phyloP scores from a whole-genome alignment of 805 yeast species.

The Myxozyma geophila region DNA sequence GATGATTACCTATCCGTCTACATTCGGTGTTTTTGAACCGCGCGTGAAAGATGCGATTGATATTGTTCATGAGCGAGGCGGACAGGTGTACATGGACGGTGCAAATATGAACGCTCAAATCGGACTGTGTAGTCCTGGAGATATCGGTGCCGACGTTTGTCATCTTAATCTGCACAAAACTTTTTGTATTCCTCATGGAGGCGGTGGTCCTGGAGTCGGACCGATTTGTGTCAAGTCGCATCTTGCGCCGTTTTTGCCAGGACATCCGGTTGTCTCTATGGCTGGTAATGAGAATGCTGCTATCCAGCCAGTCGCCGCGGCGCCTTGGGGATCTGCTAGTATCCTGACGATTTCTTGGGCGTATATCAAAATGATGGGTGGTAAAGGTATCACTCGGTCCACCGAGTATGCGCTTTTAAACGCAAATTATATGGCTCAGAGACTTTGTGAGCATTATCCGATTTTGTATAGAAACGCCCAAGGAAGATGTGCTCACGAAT shows the following conservation, averaged over 20 bases:
- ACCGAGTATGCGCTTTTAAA: conserved; percentile 89
- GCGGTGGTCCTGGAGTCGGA: conserved; percentile 99
- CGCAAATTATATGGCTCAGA: conserved; percentile 92
- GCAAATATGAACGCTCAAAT: conserved; percentile 99
- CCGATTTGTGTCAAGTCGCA: conserved; percentile 92
- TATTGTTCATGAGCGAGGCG: conserved; percentile 83
- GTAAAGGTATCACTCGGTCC: conserved; percentile 78
- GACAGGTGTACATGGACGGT: conserved; percentile 96
- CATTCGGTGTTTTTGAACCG: conserved; percentile 95
- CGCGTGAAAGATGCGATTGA: conserved; percentile 83
- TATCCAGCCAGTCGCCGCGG: conserved; percentile 83
- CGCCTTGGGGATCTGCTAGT: conserved; percentile 95
- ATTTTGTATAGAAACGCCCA: conserved; percentile 71
- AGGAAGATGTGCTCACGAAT: conserved; percentile 94
- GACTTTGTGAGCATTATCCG: conserved; percentile 69
- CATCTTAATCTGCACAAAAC: conserved; percentile 97
- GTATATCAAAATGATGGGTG: conserved; percentile 93
- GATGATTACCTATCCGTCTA: conserved; percentile 97
- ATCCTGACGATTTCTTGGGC: conserved; percentile 93
- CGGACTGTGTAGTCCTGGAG: conserved; percentile 96
- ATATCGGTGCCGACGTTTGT: conserved; percentile 97
- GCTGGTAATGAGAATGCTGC: conserved; percentile 51
- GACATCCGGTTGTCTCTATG: conserved; percentile 65
- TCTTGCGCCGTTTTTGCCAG: conserved; percentile 79
- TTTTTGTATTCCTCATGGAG: conserved; percentile 97